A percentile compares a stretch with the other conserved stretches of the same genome.
phyloP scores from a whole-genome alignment of 192 early-diverging fungal genomes.

The Coemansia sp. region DNA sequence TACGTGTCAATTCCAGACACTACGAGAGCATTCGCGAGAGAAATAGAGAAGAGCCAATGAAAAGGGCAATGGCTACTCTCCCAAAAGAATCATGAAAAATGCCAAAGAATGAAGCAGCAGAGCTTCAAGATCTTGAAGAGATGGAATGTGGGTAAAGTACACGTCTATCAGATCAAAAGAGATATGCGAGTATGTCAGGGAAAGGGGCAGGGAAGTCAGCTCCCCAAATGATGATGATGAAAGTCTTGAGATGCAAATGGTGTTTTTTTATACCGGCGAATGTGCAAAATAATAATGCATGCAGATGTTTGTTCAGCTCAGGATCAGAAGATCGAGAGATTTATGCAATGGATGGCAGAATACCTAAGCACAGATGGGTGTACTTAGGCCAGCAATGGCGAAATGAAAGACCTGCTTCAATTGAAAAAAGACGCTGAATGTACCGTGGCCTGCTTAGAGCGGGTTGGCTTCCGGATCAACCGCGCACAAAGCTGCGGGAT shows the following conservation, averaged over 20 bases:
- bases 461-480: constrained; percentile 52
- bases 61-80: background rate
- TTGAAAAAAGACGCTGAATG: background rate
- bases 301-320: constrained; percentile 5
- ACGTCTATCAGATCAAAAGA: constrained; percentile 44
- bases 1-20: constrained; percentile 7
- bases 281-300: constrained; percentile 9
- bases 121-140: background rate
- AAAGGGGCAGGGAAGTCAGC: constrained; percentile 2
- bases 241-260: constrained; percentile 1
- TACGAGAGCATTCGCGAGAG: background rate
- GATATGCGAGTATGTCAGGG: constrained; percentile 2
- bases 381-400: background rate
- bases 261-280: background rate
- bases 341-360: background rate
- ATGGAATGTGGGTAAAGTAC: constrained; percentile 34
- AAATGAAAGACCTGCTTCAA: background rate
- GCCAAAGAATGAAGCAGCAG: constrained; percentile 13
- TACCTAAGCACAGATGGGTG: background rate
- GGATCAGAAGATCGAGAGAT: background rate
- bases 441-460: constrained; percentile 14
- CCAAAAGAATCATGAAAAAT: background rate
- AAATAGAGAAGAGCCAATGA: background rate
- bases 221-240: background rate
- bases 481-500: constrained; percentile 55